These are phyloP conservation scores for Toxoplasma gondii DNA, from an alignment of 169 alveolate genomes.

Conservation along the genomic window DNA sequence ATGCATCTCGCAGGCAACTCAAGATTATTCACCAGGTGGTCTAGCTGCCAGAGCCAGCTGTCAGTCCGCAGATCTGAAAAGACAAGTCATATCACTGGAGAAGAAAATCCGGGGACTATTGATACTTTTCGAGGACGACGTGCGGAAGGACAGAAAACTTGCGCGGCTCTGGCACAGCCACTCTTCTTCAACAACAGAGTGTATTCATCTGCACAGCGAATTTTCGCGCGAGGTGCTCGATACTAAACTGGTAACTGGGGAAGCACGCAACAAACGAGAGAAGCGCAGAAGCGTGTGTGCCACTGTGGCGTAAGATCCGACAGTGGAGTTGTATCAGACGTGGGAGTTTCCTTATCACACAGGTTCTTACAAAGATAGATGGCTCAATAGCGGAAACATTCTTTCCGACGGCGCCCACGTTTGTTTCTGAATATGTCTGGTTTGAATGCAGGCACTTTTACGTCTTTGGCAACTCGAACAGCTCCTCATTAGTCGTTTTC, in stretches of 20 bases:
- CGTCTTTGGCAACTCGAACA: conserved; percentile 4
- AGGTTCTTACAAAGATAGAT: too few species aligned
- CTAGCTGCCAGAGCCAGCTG: conserved; percentile 19
- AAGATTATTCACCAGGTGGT: conserved; percentile 10
- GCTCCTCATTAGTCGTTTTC: not conserved
- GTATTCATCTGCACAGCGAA: too few species aligned
- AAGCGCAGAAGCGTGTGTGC: not conserved
- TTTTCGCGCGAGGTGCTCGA: not conserved
- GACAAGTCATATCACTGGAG: not conserved
- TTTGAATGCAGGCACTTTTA: not conserved
- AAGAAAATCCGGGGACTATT: not conserved
- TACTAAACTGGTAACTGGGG: not conserved
- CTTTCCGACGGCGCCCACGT: too few species aligned
- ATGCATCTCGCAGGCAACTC: conserved; percentile 11
- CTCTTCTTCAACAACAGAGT: not conserved
- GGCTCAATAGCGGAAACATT: too few species aligned
- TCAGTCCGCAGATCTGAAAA: not conserved
- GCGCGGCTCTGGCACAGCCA: not conserved
- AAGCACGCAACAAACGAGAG: not conserved
- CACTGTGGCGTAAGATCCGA: too few species aligned
- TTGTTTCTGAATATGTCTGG: too few species aligned
- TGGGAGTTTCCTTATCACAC: too few species aligned
- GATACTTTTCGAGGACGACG: not conserved
- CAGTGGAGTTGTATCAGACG: too few species aligned
- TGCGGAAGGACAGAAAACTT: not conserved